Conservation (phyloP, 2,329 filamentous ascomycete genomes). For the Stachybotrys elegans region DNA sequence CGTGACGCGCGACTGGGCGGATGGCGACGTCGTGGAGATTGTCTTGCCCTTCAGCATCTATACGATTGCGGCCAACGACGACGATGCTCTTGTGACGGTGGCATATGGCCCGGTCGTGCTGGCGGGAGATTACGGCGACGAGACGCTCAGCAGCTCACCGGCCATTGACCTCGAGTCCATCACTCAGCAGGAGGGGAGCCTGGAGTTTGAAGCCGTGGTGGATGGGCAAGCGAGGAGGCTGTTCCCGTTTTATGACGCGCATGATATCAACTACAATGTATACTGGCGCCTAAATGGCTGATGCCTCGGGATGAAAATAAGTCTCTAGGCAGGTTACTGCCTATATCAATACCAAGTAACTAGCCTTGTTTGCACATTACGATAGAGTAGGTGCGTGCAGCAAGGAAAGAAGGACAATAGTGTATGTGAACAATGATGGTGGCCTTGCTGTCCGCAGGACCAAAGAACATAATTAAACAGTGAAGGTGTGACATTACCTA, state of each 20-base stretch:
- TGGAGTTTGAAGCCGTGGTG: conserved; percentile 26
- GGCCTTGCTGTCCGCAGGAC: too few relatives aligned
- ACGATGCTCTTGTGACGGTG: conserved; percentile 35
- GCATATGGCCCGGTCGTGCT: conserved; percentile 42
- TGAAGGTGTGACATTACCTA: too few relatives aligned
- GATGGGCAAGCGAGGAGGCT: conserved; percentile 23
- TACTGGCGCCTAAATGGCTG: too few relatives aligned
- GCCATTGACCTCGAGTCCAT: conserved; percentile 23
- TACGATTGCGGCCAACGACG: conserved; percentile 41
- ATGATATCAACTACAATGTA: conserved; percentile 36
- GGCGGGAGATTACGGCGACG: conserved; percentile 37
- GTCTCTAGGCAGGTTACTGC: too few relatives aligned
- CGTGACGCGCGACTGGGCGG: conserved; percentile 34
- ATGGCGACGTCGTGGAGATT: conserved; percentile 36
- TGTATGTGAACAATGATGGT: too few relatives aligned
- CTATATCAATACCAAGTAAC: too few relatives aligned
- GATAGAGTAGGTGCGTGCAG: too few relatives aligned
- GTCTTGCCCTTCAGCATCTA: conserved; percentile 40
- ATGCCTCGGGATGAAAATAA: too few relatives aligned
- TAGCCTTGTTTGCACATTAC: too few relatives aligned
- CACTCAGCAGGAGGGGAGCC: conserved; percentile 11
- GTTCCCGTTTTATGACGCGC: conserved; percentile 35
- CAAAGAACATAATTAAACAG: too few relatives aligned
- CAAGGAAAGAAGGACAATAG: too few relatives aligned
- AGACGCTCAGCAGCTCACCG: conserved; percentile 18